Base-by-base conservation (phyloP, 352 stramenopile genomes). In the Globisporangium megalacanthum region DNA sequence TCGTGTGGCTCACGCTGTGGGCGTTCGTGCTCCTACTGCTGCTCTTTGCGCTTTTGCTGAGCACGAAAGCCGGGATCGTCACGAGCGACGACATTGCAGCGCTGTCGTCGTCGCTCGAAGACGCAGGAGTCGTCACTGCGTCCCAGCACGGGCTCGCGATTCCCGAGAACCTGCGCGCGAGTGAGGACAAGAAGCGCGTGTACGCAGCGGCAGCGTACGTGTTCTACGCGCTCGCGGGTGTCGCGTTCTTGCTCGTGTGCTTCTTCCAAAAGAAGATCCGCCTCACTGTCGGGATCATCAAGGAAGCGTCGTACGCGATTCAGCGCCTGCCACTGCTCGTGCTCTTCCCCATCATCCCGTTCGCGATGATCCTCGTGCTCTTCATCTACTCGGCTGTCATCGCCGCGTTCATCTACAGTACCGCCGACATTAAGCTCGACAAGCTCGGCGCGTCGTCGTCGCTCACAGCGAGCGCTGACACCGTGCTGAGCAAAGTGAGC, bases 181-280 rank as follows among this genome's bases (percentile, higher is more conserved):
- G 77, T 20, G 65, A 90, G 17, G 67, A 72, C 56, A 86, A 82
- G 45, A 73, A 82, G 36, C 69, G 83, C 29, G 75, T 75, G 9
- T 91, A 89, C 36, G 70, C 75, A 0, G 75, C 46, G 3, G 83
- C 72, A 0, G 83, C 83, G 4, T 89, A 92, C 52, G 63, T 94
- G 10, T 70, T 78, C 6, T 85, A 79, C 42, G 73, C 69, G 17
- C 61, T 93, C 15, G 60, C 72, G 0, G 75, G 89, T 8, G 54
- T 88, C 2, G 72, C 80, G 13, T 68, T 95, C 17, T 52, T 95
- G 42, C 74, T 96, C 5, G 78, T 95, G 49, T 93, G 79, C 47
- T 89, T 95, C 56, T 83, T 89, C 55, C 77, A 88, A 50, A 94
- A 91, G 68, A 84, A 83, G 51, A 91, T 94, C 48, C 70, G 79